phyloP scores from a whole-genome alignment of 2,329 filamentous ascomycete genomes.

The Paraphaeosphaeria minitans region DNA sequence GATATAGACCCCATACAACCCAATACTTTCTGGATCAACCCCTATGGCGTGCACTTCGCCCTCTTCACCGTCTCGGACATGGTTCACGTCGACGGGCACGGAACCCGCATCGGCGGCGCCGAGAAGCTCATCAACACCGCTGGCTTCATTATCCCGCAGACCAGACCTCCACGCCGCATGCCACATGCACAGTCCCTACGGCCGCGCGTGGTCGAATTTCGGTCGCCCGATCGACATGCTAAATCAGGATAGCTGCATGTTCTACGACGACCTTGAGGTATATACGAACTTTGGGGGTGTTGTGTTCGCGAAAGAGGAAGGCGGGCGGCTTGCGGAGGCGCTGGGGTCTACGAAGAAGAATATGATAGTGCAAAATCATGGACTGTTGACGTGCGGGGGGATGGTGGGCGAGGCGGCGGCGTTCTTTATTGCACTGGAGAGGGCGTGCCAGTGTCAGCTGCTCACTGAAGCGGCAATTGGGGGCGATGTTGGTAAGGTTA shows the following conservation, averaged over 20 bases:
- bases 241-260: slow-evolving; percentile 52
- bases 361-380: slow-evolving; percentile 52
- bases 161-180: slow-evolving; percentile 54
- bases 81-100: slow-evolving; percentile 51
- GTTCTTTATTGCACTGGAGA: slow-evolving; percentile 51
- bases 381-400: slow-evolving; percentile 51
- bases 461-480: slow-evolving; percentile 20
- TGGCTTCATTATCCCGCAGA: slow-evolving; percentile 54
- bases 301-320: slow-evolving; percentile 53
- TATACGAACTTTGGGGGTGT: slow-evolving; percentile 56
- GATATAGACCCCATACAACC: slow-evolving; percentile 45
- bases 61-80: slow-evolving; percentile 54
- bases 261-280: slow-evolving; percentile 42
- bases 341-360: slow-evolving; percentile 48
- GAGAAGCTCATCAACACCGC: slow-evolving; percentile 50
- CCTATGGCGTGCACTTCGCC: slow-evolving; percentile 50
- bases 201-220: slow-evolving; percentile 51
- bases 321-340: slow-evolving; percentile 49
- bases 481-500: slow-evolving; percentile 7
- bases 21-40: slow-evolving; percentile 49
- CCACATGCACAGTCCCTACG: slow-evolving; percentile 54
- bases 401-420: slow-evolving; percentile 51
- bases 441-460: slow-evolving; percentile 49
- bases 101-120: slow-evolving; percentile 50
- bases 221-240: slow-evolving; percentile 52